Evolutionary conservation across 2,329 filamentous ascomycete genomes (phyloP).

Genomic region (Camptophora hylomeconis): DNA sequence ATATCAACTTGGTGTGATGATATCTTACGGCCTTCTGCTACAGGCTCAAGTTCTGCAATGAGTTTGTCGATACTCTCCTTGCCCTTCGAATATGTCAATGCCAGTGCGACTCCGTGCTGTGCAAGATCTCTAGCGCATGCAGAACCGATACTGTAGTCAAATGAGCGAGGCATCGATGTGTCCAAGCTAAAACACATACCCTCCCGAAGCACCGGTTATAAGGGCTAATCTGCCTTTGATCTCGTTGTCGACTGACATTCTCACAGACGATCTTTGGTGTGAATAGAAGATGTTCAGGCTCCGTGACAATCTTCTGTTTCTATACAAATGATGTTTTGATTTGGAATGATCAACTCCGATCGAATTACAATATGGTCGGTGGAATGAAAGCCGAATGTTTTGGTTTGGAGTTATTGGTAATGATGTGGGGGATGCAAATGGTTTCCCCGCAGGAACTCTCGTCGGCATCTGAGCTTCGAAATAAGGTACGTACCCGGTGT

Average conservation of each 20-base stretch:
- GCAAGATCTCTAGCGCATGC: slow-evolving; percentile 46
- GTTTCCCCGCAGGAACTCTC: too few species aligned
- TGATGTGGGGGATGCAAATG: too few species aligned
- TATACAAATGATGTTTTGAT: too few species aligned
- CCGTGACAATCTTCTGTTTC: too few species aligned
- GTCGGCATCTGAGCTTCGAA: too few species aligned
- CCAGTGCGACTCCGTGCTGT: slow-evolving; percentile 38
- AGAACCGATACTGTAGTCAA: slow-evolving; percentile 41
- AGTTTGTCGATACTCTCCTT: slow-evolving; percentile 34
- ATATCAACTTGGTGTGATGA: slow-evolving; percentile 48
- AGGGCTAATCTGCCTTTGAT: slow-evolving; percentile 43
- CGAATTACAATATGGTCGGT: too few species aligned
- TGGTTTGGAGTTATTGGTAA: too few species aligned
- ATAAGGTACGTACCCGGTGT: too few species aligned
- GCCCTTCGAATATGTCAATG: slow-evolving; percentile 46
- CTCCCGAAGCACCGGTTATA: slow-evolving; percentile 49
- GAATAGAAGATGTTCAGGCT: too few species aligned
- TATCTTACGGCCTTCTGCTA: slow-evolving; percentile 23
- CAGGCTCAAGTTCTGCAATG: slow-evolving; percentile 24
- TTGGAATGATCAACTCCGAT: too few species aligned
- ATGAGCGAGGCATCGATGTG: slow-evolving; percentile 3
- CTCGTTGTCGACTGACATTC: slow-evolving; percentile 27
- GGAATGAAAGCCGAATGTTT: too few species aligned
- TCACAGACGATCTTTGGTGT: too few species aligned
- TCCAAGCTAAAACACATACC: slow-evolving; percentile 28